A percentile compares a stretch with the other conserved stretches of the same genome.
Conservation (phyloP, 306 rosid genomes). For the Alnus rubra region DNA sequence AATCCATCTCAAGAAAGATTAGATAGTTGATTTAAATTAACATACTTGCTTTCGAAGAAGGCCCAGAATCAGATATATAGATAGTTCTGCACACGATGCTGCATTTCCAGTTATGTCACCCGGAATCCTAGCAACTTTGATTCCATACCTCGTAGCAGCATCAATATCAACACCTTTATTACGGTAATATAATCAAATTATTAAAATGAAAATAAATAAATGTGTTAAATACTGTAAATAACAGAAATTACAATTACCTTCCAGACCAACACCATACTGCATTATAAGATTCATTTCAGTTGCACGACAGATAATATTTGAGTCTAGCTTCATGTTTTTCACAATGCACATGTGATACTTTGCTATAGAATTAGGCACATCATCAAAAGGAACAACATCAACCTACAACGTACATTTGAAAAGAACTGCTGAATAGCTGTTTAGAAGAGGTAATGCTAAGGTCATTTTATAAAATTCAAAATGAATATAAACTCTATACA, state of each 20-base stretch:
- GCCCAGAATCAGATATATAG: conserved; percentile 75
- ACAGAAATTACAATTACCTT: conserved; percentile 49
- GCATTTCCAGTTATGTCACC: conserved; percentile 74
- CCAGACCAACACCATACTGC: conserved; percentile 93
- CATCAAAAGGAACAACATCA: conserved; percentile 68
- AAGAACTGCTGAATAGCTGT: not conserved
- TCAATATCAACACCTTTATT: conserved; percentile 80
- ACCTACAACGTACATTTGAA: conserved; percentile 46
- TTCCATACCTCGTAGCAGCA: conserved; percentile 84
- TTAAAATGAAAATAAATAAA: conserved; percentile 4
- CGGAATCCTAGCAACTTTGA: conserved; percentile 88
- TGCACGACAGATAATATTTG: conserved; percentile 60
- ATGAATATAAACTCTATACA: not conserved
- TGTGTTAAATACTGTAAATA: conserved; percentile 2
- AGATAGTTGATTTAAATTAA: conserved; percentile 5
- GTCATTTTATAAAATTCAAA: not conserved
- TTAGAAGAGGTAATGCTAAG: conserved; percentile 1
- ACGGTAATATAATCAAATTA: conserved; percentile 5
- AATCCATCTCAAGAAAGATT: no score
- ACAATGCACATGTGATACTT: conserved; percentile 66
- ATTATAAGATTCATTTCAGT: conserved; percentile 70
- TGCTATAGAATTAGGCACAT: conserved; percentile 57
- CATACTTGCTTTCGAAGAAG: conserved; percentile 90
- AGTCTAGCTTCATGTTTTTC: conserved; percentile 63
- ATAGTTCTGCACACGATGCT: conserved; percentile 91